Percentiles rank a stretch among this genome's conserved stretches.
phyloP scores from a whole-genome alignment of 306 rosid species.

The Rubus parviflorus region DNA sequence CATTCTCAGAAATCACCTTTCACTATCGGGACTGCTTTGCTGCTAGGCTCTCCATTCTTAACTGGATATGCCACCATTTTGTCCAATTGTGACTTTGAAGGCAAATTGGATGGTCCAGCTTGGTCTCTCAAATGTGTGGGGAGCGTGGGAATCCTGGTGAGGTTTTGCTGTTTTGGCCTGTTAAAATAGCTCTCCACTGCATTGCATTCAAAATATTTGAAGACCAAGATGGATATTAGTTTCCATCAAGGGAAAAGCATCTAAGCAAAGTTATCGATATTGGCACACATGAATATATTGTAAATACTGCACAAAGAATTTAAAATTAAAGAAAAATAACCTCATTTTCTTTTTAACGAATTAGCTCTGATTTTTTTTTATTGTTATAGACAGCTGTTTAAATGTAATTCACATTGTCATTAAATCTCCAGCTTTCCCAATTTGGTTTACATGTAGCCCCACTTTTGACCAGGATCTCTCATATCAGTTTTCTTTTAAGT shows the following conservation, averaged over 20 bases:
- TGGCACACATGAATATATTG: background rate
- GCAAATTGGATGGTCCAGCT: background rate
- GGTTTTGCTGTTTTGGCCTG: constrained; percentile 22
- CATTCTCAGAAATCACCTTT: constrained; percentile 23
- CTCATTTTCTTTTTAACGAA: background rate
- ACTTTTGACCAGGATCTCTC: constrained; percentile 1
- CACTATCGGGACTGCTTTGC: background rate
- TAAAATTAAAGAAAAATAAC: background rate
- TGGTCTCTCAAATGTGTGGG: background rate
- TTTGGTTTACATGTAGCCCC: constrained; percentile 1
- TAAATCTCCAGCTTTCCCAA: background rate
- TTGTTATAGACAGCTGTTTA: background rate
- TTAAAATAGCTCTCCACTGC: constrained; percentile 58
- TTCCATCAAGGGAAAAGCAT: background rate
- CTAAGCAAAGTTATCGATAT: background rate
- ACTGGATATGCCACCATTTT: background rate
- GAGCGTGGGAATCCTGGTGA: constrained; percentile 12
- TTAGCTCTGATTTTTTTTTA: background rate
- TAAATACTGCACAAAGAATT: background rate
- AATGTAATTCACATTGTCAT: background rate
- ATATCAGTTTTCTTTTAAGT: background rate
- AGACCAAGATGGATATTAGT: background rate
- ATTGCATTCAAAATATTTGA: constrained; percentile 30
- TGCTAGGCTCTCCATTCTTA: background rate
- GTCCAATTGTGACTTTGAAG: constrained; percentile 13